A percentile compares a stretch with the other conserved stretches of the same genome.
Conservation (phyloP, 192 early-diverging fungal genomes). For the Backusella mclennaniae region DNA sequence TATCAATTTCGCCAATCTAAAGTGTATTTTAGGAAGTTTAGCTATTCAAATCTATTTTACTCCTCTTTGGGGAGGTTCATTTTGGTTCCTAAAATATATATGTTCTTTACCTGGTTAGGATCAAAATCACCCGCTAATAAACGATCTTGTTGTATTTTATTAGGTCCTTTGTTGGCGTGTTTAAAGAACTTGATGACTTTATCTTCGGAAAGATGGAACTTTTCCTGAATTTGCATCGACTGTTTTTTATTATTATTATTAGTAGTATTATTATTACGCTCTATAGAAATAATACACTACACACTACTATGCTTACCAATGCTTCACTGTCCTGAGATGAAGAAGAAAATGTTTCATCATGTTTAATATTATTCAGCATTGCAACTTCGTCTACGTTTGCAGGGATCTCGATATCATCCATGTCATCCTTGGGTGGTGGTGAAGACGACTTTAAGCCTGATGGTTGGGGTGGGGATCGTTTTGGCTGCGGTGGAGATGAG, state of each 20-base stretch:
- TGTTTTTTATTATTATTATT: background rate
- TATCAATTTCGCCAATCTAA: conserved; percentile 31
- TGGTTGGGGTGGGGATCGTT: background rate
- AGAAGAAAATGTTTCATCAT: conserved; percentile 12
- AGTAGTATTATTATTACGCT: too few relatives aligned
- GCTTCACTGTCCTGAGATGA: conserved; percentile 32
- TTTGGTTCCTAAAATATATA: background rate
- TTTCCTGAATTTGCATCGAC: conserved; percentile 53
- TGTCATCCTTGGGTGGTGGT: background rate
- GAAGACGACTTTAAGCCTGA: background rate
- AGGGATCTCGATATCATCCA: conserved; percentile 14
- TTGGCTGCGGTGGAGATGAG: background rate
- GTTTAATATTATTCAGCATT: conserved; percentile 29
- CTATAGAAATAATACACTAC: background rate
- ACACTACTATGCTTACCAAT: conserved; percentile 6
- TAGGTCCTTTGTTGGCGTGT: conserved; percentile 31
- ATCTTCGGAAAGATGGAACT: conserved; percentile 53
- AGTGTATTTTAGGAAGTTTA: background rate
- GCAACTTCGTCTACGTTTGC: conserved; percentile 47
- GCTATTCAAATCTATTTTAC: background rate
- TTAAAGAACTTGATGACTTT: conserved; percentile 49
- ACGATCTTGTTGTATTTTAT: background rate
- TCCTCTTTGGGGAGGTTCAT: background rate
- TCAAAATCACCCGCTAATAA: background rate
- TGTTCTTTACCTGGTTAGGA: conserved; percentile 11